phyloP scores from a whole-genome alignment of 768 basidiomycete genomes.

The Podaxis sp. region DNA sequence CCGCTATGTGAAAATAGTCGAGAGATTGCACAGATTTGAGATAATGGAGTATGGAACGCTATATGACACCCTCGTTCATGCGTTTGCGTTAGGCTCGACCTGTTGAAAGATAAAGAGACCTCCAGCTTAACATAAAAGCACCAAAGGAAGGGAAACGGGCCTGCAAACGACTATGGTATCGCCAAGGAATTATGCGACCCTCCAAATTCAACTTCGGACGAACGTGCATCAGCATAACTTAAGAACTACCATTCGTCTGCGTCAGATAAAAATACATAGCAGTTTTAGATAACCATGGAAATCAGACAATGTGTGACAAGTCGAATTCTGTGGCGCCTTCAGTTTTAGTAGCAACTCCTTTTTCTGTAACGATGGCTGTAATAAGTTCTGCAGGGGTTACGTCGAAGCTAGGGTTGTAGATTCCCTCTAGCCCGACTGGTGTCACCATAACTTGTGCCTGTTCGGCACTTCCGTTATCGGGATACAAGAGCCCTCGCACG shows the following conservation, averaged over 20 bases:
- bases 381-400: slow-evolving; percentile 94
- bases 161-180: too few relatives aligned
- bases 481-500: slow-evolving; percentile 79
- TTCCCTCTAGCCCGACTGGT: slow-evolving; percentile 57
- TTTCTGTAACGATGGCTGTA: slow-evolving; percentile 94
- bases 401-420: slow-evolving; percentile 96
- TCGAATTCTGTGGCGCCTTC: slow-evolving; percentile 62
- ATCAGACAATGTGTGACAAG: slow-evolving; percentile 54
- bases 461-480: slow-evolving; percentile 45
- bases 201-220: background rate
- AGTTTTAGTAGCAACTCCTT: slow-evolving; percentile 80
- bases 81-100: background rate
- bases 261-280: background rate
- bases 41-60: background rate
- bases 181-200: too few relatives aligned
- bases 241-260: background rate
- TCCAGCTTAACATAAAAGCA: background rate
- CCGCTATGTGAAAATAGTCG: background rate
- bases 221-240: background rate
- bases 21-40: background rate
- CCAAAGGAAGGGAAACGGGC: background rate
- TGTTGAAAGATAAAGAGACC: background rate
- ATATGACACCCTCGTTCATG: background rate
- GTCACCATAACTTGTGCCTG: slow-evolving; percentile 86
- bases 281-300: background rate